Evolutionary conservation across 139 green algal genomes (phyloP).

Genomic region (Chlorella sp.): DNA sequence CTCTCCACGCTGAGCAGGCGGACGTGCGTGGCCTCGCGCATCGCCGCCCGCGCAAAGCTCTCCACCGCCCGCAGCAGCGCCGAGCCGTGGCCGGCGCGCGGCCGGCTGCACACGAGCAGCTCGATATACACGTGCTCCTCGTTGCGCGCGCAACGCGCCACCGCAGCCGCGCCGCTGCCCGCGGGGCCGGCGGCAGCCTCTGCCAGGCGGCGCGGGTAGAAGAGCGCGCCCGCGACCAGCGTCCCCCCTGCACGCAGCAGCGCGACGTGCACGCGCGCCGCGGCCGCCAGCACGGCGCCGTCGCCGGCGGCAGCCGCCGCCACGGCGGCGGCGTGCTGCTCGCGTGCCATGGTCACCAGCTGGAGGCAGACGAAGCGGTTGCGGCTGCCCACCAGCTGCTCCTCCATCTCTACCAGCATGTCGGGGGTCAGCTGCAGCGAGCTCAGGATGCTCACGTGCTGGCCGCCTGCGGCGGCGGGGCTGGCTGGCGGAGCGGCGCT

Average conservation of each 20-base stretch:
- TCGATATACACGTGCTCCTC: slow-evolving; percentile 36
- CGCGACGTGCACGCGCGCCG: background rate
- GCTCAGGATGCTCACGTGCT: background rate
- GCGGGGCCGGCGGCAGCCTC: too few relatives aligned
- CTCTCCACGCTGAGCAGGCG: slow-evolving; percentile 36
- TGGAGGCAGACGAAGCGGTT: slow-evolving; percentile 43
- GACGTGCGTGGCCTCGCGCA: background rate
- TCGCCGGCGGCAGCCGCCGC: slow-evolving; percentile 12
- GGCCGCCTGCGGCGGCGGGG: too few relatives aligned
- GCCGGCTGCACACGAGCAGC: slow-evolving; percentile 24
- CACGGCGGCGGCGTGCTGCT: slow-evolving; percentile 20
- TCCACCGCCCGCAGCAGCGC: slow-evolving; percentile 35
- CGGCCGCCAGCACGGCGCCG: background rate
- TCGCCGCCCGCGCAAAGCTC: background rate
- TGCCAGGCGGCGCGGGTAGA: slow-evolving; percentile 22
- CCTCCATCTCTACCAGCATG: background rate
- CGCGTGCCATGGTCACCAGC: slow-evolving; percentile 34
- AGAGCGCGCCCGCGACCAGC: slow-evolving; percentile 26
- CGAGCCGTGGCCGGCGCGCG: slow-evolving; percentile 19
- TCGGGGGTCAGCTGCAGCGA: background rate
- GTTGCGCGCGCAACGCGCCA: too few relatives aligned
- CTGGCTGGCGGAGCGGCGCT: background rate
- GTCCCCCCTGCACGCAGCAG: background rate
- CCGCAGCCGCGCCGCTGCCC: too few relatives aligned
- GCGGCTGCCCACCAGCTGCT: slow-evolving; percentile 1